Evolutionary conservation across 345 rosid genomes (phyloP), one percentile per base, ranked within the genome.

Genomic region (Camelina neglecta): DNA sequence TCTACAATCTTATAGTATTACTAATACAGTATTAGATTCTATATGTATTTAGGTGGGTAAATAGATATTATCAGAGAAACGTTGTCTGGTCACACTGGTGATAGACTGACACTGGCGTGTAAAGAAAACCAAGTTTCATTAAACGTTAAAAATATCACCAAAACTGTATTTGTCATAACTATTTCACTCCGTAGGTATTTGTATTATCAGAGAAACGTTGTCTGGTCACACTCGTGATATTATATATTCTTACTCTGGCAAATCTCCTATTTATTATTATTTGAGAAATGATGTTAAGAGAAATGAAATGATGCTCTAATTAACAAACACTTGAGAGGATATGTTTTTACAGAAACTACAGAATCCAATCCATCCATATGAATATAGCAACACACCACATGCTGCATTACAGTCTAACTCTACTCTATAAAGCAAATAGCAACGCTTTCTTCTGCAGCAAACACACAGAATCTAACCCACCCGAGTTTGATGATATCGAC

Each of bases 331-430:
- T 21, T 21, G 23, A 21, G 23, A 21, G 23, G 23, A 21, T 21
- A 21, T 21, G 23, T 21, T 21, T 21, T 21, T 21, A 21, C 23
- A 21, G 1, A 21, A 21, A 21, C 23, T 21, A 21, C 23, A 21
- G 23, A 21, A 21, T 21, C 23, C 23, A 21, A 21, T 21, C 23
- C 23, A 18, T 18, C 18, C 18, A 18, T 18, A 18, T 18, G 23
- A 21, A 21, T 21, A 21, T 21, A 21, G 23, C 23, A 21, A 54
- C 35, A 69, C 54, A 44, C 58, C 70, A 49, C 57, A 35, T 60
- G 74, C 75, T 62, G 58, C 70, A 53, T 42, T 44, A 61, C 58
- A 47, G 24, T 69, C 56, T 63, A 69, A 60, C 15, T 62, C 70
- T 76, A 69, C 44, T 16, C 65, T 54, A 33, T 1, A 8, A 49